These are phyloP conservation scores for Austroboletus olivaceoglutinosus DNA, from an alignment of 1,284 basidiomycete genomes.

Conservation along the genomic window DNA sequence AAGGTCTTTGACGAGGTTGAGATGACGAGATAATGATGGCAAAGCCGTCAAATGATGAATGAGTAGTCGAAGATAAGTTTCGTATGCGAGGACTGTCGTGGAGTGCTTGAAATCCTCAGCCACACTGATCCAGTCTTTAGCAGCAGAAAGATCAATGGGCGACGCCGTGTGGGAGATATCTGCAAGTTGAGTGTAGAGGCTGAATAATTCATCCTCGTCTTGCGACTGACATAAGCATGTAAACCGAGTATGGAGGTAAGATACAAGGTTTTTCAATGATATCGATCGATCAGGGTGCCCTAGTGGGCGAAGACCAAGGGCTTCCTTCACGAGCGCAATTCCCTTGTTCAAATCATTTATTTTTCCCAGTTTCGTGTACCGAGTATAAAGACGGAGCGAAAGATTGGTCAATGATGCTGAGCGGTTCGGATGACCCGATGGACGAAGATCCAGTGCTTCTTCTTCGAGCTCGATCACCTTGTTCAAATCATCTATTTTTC, in stretches of 20 bases:
- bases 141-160: not conserved
- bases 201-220: not conserved
- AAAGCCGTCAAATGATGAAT: too few species aligned
- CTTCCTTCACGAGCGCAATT: too few species aligned
- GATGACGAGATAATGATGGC: not conserved
- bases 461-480: not conserved
- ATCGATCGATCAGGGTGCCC: not conserved
- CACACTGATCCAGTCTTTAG: not conserved
- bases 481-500: not conserved
- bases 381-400: too few species aligned
- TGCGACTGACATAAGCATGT: not conserved
- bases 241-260: not conserved
- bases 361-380: too few species aligned
- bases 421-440: not conserved
- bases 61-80: not conserved
- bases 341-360: too few species aligned
- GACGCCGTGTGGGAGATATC: not conserved
- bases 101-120: not conserved
- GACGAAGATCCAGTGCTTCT: not conserved
- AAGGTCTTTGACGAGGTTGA: too few species aligned
- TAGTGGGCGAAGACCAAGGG: too few species aligned
- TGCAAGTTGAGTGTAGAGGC: not conserved
- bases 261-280: not conserved
- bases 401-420: not conserved
- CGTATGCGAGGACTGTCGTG: not conserved